Percentiles rank a stretch among this genome's conserved stretches.
Evolutionary conservation across 2,329 filamentous ascomycete genomes (phyloP).

Genomic region (Sporothrix mexicana): DNA sequence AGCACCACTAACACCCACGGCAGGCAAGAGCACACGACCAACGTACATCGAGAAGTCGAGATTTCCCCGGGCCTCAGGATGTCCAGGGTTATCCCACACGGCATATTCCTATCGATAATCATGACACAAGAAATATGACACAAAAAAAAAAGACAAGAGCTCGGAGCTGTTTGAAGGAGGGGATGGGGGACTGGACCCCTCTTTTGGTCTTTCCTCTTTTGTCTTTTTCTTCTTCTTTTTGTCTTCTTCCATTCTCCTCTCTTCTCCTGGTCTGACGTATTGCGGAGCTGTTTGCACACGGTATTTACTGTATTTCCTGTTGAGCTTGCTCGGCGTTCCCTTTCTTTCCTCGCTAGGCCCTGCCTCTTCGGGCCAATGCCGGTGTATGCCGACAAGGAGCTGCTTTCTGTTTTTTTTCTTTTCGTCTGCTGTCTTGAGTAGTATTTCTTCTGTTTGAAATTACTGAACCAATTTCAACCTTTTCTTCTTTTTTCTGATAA

Average conservation of each 20-base stretch:
- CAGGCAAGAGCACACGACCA: not conserved
- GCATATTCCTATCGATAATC: not conserved
- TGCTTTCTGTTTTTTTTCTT: not conserved
- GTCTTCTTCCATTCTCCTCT: not conserved
- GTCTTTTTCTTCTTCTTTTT: not conserved
- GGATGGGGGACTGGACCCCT: slow-evolving; percentile 4
- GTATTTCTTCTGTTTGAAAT: too few species aligned
- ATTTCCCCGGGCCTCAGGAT: slow-evolving; percentile 9
- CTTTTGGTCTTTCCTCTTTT: not conserved
- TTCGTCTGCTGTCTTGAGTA: not conserved
- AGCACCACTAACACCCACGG: not conserved
- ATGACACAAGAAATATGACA: not conserved
- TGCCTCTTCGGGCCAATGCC: not conserved
- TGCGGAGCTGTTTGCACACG: too few species aligned
- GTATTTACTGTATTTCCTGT: too few species aligned
- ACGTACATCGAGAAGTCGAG: not conserved
- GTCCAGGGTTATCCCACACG: not conserved
- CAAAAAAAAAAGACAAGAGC: not conserved
- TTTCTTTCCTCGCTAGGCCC: slow-evolving; percentile 3
- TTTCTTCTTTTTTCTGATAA: not conserved
- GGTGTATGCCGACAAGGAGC: not conserved
- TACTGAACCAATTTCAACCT: not conserved
- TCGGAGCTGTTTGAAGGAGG: not conserved
- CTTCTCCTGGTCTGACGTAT: too few species aligned
- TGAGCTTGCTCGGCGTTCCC: too few species aligned